Conservation (phyloP, 495 filamentous ascomycete species). For the Diplogelasinospora grovesii region DNA sequence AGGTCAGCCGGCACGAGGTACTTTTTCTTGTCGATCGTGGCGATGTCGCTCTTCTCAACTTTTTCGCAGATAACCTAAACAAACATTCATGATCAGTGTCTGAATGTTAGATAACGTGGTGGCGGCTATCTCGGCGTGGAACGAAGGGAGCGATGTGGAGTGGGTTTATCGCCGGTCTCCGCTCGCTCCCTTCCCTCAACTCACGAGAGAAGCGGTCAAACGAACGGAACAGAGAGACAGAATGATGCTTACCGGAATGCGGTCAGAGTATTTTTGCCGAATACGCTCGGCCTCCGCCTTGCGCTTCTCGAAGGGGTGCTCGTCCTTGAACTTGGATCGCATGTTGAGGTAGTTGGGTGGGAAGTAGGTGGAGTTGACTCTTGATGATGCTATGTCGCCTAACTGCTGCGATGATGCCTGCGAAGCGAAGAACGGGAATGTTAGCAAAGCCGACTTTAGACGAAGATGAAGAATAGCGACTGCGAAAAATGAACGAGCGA, state of each 20-base stretch:
- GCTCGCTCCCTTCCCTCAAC: too few relatives aligned
- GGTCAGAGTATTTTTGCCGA: conserved; percentile 96
- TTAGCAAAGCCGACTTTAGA: too few relatives aligned
- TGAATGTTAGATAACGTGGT: too few relatives aligned
- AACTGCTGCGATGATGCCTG: too few relatives aligned
- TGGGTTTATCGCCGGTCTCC: too few relatives aligned
- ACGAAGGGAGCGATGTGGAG: too few relatives aligned
- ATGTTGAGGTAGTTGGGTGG: conserved; percentile 49
- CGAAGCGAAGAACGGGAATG: too few relatives aligned
- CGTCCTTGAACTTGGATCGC: conserved; percentile 99
- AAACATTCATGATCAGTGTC: neutral
- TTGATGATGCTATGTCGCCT: neutral
- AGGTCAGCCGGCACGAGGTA: conserved; percentile 97
- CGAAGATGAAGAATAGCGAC: neutral
- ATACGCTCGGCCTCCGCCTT: conserved; percentile 99
- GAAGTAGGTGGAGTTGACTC: conserved; percentile 1
- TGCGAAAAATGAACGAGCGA: too few relatives aligned
- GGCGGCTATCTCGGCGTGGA: too few relatives aligned
- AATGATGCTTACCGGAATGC: conserved; percentile 78
- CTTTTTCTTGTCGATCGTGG: conserved; percentile 99
- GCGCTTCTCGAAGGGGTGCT: conserved; percentile 99
- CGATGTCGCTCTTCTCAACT: conserved; percentile 98
- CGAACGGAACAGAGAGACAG: neutral
- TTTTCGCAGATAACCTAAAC: conserved; percentile 99
- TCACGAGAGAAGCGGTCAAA: conserved; percentile 7